Conservation (phyloP, 2,329 filamentous ascomycete species). For the Pseudomassariella vexata region DNA sequence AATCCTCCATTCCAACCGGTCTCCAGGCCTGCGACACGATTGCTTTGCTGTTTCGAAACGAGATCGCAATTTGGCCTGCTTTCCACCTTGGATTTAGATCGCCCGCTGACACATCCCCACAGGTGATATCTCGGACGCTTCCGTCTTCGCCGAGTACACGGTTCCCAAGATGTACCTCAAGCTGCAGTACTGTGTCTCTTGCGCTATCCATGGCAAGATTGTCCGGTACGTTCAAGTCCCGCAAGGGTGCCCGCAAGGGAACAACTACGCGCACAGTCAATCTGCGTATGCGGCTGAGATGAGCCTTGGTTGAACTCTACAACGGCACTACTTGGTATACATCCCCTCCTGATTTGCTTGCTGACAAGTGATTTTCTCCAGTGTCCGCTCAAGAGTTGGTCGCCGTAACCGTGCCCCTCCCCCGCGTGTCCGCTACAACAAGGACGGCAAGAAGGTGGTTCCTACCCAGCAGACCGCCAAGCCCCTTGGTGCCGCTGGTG, state of each 20-base stretch:
- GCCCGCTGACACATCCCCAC: too few species aligned
- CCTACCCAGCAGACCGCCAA: constrained; percentile 77
- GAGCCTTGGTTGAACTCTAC: constrained; percentile 53
- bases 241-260: constrained; percentile 37
- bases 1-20: constrained; percentile 5
- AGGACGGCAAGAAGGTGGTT: constrained; percentile 99
- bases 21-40: constrained; percentile 3
- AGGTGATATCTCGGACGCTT: constrained; percentile 99
- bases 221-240: constrained; percentile 76
- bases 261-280: constrained; percentile 41
- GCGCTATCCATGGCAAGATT: constrained; percentile 99
- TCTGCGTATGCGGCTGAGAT: constrained; percentile 40
- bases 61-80: too few species aligned
- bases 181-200: constrained; percentile 99
- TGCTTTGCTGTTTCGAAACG: not conserved
- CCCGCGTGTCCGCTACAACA: constrained; percentile 98
- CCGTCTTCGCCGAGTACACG: constrained; percentile 98
- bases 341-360: constrained; percentile 21
- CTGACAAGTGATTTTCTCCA: constrained; percentile 42
- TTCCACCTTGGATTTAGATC: too few species aligned
- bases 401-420: constrained; percentile 98
- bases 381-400: constrained; percentile 93
- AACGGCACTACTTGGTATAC: not conserved
- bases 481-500: too few species aligned
- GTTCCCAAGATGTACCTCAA: constrained; percentile 99